These are phyloP conservation scores for Chara braunii DNA, from an alignment of 139 green algal species.

Conservation along the genomic window DNA sequence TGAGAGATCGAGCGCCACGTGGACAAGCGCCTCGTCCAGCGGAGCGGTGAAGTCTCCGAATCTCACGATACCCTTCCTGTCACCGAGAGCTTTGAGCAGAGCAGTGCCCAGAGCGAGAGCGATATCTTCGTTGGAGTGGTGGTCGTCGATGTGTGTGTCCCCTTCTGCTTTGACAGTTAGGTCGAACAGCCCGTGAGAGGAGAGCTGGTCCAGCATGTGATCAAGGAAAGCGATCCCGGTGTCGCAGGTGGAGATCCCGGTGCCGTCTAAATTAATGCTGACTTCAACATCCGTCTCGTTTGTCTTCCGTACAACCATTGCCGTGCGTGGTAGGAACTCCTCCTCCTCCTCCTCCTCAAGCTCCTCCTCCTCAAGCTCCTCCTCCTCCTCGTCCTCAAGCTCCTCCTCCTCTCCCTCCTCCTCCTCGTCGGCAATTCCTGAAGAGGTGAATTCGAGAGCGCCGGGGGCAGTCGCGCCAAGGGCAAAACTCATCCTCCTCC, in stretches of 20 bases:
- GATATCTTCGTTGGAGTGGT: constrained; percentile 98
- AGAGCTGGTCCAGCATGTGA: constrained; percentile 91
- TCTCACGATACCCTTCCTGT: constrained; percentile 86
- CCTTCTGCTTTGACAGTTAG: constrained; percentile 56
- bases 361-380: too few relatives aligned
- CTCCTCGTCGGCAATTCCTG: too few relatives aligned
- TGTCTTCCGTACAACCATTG: constrained; percentile 55
- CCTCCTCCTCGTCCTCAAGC: too few relatives aligned
- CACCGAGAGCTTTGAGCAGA: constrained; percentile 71
- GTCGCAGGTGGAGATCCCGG: constrained; percentile 56
- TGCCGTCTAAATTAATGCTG: constrained; percentile 85
- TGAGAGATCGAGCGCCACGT: constrained; percentile 80
- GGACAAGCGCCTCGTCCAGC: constrained; percentile 83
- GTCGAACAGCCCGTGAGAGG: constrained; percentile 47
- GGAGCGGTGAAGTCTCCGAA: constrained; percentile 72
- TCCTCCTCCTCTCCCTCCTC: too few relatives aligned
- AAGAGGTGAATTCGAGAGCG: too few relatives aligned
- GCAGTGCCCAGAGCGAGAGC: constrained; percentile 52
- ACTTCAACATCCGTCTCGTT: constrained; percentile 90
- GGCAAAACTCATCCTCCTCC: too few relatives aligned
- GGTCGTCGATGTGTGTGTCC: constrained; percentile 97
- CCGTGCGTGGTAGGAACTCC: too few relatives aligned
- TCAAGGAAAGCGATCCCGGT: constrained; percentile 87
- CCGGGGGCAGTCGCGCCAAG: too few relatives aligned
- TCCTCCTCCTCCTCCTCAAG: too few relatives aligned